Evolutionary conservation across 169 alveolate species (phyloP).

Genomic region (Plasmodium vinckei): DNA sequence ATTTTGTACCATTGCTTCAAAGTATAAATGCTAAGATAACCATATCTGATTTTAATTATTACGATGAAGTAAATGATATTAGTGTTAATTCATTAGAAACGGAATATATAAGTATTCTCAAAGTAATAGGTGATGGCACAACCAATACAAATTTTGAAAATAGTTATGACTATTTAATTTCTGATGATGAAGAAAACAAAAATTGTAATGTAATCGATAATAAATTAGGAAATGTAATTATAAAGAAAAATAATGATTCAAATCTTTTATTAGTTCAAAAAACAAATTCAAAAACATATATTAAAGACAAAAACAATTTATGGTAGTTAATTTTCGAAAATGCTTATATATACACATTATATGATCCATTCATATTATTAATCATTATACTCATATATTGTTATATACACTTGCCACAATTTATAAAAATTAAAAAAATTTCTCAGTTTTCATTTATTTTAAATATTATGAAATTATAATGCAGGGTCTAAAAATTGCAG

Average conservation of each 20-base stretch:
- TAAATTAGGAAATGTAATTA: constrained; percentile 5
- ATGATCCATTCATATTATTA: too few species aligned
- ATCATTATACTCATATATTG: constrained; percentile 8
- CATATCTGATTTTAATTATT: constrained; percentile 36
- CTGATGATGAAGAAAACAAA: constrained; percentile 16
- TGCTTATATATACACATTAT: too few species aligned
- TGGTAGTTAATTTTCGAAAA: constrained; percentile 18
- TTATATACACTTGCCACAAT: not conserved
- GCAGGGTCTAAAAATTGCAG: too few species aligned
- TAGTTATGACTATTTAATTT: constrained; percentile 36
- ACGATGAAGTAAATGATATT: constrained; percentile 9
- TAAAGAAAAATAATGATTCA: constrained; percentile 2
- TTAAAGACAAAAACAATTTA: constrained; percentile 38
- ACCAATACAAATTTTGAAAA: constrained; percentile 12
- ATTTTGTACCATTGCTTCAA: constrained; percentile 21
- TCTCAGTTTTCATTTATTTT: not conserved
- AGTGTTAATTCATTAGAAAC: constrained; percentile 40
- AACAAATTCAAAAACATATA: constrained; percentile 3
- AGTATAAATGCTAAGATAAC: constrained; percentile 35
- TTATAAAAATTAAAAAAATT: not conserved
- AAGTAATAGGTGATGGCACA: constrained; percentile 17
- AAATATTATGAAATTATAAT: not conserved
- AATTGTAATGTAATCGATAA: constrained; percentile 20
- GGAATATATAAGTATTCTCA: constrained; percentile 31
- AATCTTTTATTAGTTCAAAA: constrained; percentile 37